These are phyloP conservation scores for Acanthamoeba triangularis DNA, from an alignment of 208 protist species.

Conservation along the genomic window DNA sequence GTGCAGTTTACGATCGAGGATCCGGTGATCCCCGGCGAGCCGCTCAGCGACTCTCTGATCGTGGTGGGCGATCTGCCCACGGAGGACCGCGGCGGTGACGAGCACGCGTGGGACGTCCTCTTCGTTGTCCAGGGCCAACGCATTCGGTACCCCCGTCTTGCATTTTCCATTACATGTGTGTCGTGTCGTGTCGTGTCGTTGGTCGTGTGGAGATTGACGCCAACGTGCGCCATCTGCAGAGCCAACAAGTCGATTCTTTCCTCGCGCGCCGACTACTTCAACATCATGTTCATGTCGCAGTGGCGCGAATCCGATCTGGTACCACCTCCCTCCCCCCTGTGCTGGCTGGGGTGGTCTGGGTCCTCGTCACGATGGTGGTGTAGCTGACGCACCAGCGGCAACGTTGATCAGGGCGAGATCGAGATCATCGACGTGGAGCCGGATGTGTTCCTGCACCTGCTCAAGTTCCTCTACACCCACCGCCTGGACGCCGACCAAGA, in stretches of 20 bases:
- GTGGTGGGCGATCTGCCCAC: not conserved
- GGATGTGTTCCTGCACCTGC: slow-evolving; percentile 29
- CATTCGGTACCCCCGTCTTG: not conserved
- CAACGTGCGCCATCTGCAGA: too few relatives aligned
- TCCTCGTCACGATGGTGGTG: too few relatives aligned
- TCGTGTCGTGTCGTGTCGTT: not conserved
- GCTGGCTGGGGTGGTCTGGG: not conserved
- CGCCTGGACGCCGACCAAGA: not conserved
- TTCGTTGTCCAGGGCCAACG: slow-evolving; percentile 48
- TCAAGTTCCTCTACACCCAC: slow-evolving; percentile 67
- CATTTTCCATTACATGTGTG: not conserved
- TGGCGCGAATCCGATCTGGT: slow-evolving; percentile 60
- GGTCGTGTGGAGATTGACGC: not conserved
- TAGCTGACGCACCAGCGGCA: too few relatives aligned
- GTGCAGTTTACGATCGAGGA: slow-evolving; percentile 5
- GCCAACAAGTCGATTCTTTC: slow-evolving; percentile 46
- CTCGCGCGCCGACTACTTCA: slow-evolving; percentile 59
- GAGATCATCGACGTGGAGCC: slow-evolving; percentile 52
- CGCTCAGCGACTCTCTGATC: slow-evolving; percentile 5
- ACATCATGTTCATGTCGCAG: slow-evolving; percentile 42
- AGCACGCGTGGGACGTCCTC: not conserved
- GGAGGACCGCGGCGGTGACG: not conserved
- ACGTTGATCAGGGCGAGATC: slow-evolving; percentile 57
- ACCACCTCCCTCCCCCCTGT: not conserved
- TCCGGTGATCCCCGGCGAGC: not conserved